Base-by-base conservation (phyloP, 2,329 filamentous ascomycete genomes). In the Aspergillus uvarum region DNA sequence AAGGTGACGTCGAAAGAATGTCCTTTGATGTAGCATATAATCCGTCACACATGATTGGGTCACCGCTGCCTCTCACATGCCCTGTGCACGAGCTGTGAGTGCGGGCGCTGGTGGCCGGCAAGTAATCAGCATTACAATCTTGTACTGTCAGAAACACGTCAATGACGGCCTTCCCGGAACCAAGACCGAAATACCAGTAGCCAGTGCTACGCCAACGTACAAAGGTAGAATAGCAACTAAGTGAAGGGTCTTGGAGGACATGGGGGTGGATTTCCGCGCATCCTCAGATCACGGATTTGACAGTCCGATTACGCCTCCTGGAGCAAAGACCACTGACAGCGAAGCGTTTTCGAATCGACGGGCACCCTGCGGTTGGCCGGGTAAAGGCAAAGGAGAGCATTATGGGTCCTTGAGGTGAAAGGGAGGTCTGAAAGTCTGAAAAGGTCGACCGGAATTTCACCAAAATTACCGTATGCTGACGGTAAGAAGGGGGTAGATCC, bases 11-110 rank as follows among this genome's bases (percentile, higher is more conserved):
- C 63, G 63, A 65, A 60, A 63, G 63, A 56, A 54, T 50, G 31
- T 31, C 44, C 21, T 50, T 29, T 51, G 21, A 52, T 52, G 49
- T 47, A 59, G 54, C 51, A 58, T 61, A 64, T 68, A 68, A 68
- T 68, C 61, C 60, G 21, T 21, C 21, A n/a, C 44, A 5, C 49
- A 29, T 66, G 56, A 69, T 69, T 69, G 66, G 67, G n/a, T 38
- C 50, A 52, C 38, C 50, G 26, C 24, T 52, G 32, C 47, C 48
- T 57, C 63, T 68, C 66, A 67, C 67, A 69, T 69, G 66, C 62
- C 48, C 60, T 55, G 56, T 52, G 56, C 50, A 47, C 47, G 56
- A 19, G 49, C 49, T 35, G 56, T 47, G 22, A 22, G 22, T 22
- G 51, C 50, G 42, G 26, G 51, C 38, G 56, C 50, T 54, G 56